These are phyloP conservation scores for Epichloe aotearoae DNA, from an alignment of 2,329 filamentous ascomycete genomes.

Conservation along the genomic window DNA sequence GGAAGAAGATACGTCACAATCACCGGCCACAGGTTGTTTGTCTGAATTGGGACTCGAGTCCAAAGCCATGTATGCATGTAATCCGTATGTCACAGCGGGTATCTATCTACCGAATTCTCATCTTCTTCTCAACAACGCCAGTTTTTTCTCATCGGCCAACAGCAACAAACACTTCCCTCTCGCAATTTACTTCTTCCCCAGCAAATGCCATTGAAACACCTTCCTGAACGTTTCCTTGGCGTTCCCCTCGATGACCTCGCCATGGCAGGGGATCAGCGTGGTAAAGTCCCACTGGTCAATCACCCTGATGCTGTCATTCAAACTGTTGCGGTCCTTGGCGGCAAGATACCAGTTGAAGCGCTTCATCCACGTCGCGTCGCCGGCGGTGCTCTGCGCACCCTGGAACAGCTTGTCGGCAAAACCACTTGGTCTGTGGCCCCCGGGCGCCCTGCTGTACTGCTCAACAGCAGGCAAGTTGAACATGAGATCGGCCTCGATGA, in stretches of 20 bases:
- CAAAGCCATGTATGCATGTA: no score
- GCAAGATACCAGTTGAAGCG: slow-evolving; percentile 70
- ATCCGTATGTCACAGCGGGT: no score
- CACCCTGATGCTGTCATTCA: slow-evolving; percentile 52
- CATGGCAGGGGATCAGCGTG: slow-evolving; percentile 81
- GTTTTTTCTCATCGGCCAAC: background rate
- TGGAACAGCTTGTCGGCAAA: slow-evolving; percentile 31
- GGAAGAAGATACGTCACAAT: background rate
- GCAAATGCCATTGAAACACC: slow-evolving; percentile 73
- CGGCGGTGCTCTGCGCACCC: slow-evolving; percentile 46
- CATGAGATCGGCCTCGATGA: slow-evolving; percentile 82
- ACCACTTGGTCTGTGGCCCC: slow-evolving; percentile 19
- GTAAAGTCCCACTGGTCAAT: slow-evolving; percentile 78
- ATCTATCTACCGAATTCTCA: no score
- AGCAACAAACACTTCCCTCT: background rate
- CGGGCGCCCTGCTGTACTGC: slow-evolving; percentile 64
- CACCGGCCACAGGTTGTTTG: background rate
- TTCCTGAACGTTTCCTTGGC: slow-evolving; percentile 67
- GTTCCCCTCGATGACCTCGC: slow-evolving; percentile 65
- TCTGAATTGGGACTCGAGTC: no score
- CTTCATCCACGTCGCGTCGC: slow-evolving; percentile 61
- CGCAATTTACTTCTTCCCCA: slow-evolving; percentile 14
- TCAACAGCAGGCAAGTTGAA: slow-evolving; percentile 85
- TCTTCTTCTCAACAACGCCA: no score
- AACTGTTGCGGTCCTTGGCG: slow-evolving; percentile 50